These are phyloP conservation scores for Sugiyamaella neomexicana DNA, from an alignment of 1,139 yeast species.

Conservation along the genomic window DNA sequence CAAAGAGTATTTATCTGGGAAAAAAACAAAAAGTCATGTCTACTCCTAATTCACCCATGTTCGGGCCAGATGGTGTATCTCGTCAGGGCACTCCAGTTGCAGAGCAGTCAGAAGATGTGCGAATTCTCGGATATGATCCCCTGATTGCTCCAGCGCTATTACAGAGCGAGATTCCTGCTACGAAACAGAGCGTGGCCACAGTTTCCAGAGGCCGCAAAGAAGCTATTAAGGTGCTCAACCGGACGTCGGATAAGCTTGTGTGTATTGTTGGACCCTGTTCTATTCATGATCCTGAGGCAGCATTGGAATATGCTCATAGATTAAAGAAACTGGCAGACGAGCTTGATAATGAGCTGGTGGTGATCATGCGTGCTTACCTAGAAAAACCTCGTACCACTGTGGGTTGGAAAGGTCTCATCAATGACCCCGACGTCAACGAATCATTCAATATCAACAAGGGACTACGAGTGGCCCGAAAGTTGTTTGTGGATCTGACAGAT, in stretches of 20 bases:
- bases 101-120: conserved; percentile 81
- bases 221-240: conserved; percentile 67
- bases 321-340: conserved; percentile 67
- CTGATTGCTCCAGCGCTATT: conserved; percentile 83
- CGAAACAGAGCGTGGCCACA: conserved; percentile 58
- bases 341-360: conserved; percentile 69
- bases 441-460: conserved; percentile 96
- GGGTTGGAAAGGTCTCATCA: conserved; percentile 98
- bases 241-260: conserved; percentile 75
- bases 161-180: conserved; percentile 74
- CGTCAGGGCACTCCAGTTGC: conserved; percentile 37
- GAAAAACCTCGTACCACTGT: conserved; percentile 99
- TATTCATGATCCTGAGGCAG: conserved; percentile 86
- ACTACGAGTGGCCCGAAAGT: conserved; percentile 77
- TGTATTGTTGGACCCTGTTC: conserved; percentile 95
- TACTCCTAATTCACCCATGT: conserved; percentile 50
- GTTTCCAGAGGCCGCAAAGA: conserved; percentile 78
- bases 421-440: conserved; percentile 93
- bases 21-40: too few relatives aligned
- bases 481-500: conserved; percentile 80
- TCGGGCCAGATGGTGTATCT: conserved; percentile 42
- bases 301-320: conserved; percentile 79
- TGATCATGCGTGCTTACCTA: conserved; percentile 94
- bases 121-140: conserved; percentile 90
- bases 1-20: not conserved